These are phyloP conservation scores for Castanea mollissima DNA, from an alignment of 306 rosid genomes.

Conservation along the genomic window DNA sequence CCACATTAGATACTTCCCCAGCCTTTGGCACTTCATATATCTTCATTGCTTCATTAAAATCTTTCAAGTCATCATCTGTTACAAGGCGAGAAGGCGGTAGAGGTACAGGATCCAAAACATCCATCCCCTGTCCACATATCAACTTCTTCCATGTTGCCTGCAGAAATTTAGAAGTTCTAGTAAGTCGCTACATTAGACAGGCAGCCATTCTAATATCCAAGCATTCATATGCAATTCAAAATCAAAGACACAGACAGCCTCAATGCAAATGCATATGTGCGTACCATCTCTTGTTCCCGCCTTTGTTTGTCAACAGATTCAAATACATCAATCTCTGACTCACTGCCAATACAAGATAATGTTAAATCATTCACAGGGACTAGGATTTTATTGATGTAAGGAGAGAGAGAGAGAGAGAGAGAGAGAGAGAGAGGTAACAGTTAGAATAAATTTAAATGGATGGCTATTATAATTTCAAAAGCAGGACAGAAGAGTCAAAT, in stretches of 20 bases:
- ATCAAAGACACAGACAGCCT: not conserved
- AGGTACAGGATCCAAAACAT: conserved; percentile 49
- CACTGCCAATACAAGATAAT: conserved; percentile 54
- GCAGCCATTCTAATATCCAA: conserved; percentile 1
- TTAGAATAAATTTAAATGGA: not conserved
- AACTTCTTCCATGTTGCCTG: conserved; percentile 86
- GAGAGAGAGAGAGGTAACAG: not conserved
- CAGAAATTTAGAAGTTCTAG: conserved; percentile 19
- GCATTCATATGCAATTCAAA: conserved; percentile 2
- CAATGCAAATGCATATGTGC: conserved; percentile 22
- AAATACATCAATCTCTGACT: conserved; percentile 88
- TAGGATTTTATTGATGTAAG: not conserved
- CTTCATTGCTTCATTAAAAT: conserved; percentile 84
- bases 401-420: not conserved
- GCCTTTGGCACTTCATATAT: conserved; percentile 69
- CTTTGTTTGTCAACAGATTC: conserved; percentile 88
- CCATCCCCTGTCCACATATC: conserved; percentile 43
- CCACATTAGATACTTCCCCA: conserved; percentile 46
- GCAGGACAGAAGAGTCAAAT: not conserved
- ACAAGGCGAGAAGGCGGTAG: conserved; percentile 84
- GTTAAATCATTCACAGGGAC: conserved; percentile 1
- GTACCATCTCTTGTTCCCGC: conserved; percentile 76
- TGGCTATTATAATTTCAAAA: not conserved
- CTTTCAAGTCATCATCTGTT: conserved; percentile 83
- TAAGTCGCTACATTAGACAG: conserved; percentile 8